phyloP scores from a whole-genome alignment of 108 stramenopile genomes.

The Craspedostauros australis region DNA sequence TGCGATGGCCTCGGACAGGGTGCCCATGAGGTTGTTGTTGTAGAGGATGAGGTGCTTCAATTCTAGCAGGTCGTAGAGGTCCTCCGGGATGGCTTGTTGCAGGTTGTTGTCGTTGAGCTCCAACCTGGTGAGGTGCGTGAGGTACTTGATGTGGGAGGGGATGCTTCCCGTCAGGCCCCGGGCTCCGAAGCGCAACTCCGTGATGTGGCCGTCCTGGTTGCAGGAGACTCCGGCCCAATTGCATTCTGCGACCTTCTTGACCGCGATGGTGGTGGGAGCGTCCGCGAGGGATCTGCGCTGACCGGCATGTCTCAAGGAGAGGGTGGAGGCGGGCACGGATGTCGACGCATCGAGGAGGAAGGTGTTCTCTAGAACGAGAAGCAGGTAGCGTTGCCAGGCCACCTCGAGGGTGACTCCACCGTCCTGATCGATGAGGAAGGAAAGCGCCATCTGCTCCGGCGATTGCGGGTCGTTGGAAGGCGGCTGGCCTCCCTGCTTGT shows the following conservation, averaged over 20 bases:
- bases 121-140: conserved; percentile 7
- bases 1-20: conserved; percentile 5
- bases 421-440: too few relatives aligned
- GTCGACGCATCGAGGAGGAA: too few relatives aligned
- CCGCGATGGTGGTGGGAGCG: too few relatives aligned
- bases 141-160: conserved; percentile 13
- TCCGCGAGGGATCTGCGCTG: too few relatives aligned
- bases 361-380: too few relatives aligned
- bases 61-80: conserved; percentile 8
- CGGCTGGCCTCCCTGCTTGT: too few relatives aligned
- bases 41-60: conserved; percentile 22
- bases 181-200: conserved; percentile 26
- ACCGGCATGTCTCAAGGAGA: too few relatives aligned
- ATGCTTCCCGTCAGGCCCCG: conserved; percentile 34
- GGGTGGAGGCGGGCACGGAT: too few relatives aligned
- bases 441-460: too few relatives aligned
- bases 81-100: conserved; percentile 9
- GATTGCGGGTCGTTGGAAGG: too few relatives aligned
- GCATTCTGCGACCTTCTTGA: conserved; percentile 36
- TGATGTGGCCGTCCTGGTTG: conserved; percentile 26
- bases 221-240: conserved; percentile 51
- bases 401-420: too few relatives aligned
- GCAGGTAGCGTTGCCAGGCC: too few relatives aligned
- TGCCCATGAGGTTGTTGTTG: conserved; percentile 22
- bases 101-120: conserved; percentile 16